Evolutionary conservation across 306 rosid genomes (phyloP).

Genomic region (Quillaja saponaria): DNA sequence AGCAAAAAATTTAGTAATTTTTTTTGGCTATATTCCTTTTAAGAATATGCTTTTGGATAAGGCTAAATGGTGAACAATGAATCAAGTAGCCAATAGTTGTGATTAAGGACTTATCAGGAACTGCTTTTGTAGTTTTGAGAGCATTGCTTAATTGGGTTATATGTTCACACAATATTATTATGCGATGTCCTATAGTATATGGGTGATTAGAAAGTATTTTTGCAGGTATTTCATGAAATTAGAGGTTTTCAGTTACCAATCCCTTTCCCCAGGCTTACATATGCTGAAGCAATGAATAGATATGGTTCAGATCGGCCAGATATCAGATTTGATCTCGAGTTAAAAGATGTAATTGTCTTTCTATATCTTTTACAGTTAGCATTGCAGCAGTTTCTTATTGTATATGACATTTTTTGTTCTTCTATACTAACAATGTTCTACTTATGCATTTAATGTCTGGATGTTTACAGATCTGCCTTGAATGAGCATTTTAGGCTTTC

Average conservation of each 20-base stretch:
- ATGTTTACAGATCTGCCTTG: background rate
- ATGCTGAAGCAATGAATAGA: slow-evolving; percentile 87
- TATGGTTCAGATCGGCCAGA: slow-evolving; percentile 94
- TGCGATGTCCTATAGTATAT: slow-evolving; percentile 21
- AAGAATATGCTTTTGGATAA: background rate
- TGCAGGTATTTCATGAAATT: slow-evolving; percentile 87
- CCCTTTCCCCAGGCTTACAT: slow-evolving; percentile 97
- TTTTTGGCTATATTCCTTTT: slow-evolving; percentile 11
- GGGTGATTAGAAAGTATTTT: slow-evolving; percentile 26
- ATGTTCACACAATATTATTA: background rate
- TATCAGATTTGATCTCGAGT: slow-evolving; percentile 83
- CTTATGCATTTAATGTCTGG: background rate
- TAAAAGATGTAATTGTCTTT: slow-evolving; percentile 71
- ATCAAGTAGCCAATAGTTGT: background rate
- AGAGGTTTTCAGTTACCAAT: slow-evolving; percentile 79
- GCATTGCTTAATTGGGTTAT: background rate
- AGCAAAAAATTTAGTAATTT: background rate
- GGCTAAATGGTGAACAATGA: background rate
- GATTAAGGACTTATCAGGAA: background rate
- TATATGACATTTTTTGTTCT: slow-evolving; percentile 2
- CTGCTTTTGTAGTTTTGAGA: background rate
- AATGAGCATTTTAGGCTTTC: background rate
- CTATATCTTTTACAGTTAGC: slow-evolving; percentile 20
- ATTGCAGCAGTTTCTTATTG: slow-evolving; percentile 22
- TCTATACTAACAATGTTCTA: background rate